Evolutionary conservation across 2,329 filamentous ascomycete species (phyloP).

Genomic region (Cytospora chrysosperma): DNA sequence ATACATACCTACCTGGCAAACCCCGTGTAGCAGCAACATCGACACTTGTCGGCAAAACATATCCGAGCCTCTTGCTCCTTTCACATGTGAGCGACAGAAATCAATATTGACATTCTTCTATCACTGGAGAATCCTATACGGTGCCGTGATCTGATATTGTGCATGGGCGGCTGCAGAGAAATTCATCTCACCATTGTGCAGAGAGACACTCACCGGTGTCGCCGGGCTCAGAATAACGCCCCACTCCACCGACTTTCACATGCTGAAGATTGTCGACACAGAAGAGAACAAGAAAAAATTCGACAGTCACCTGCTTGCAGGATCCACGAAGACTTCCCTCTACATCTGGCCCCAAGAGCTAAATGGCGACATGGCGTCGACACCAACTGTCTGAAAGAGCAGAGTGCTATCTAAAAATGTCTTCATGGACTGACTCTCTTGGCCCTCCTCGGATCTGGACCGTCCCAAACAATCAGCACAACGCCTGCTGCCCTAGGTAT

Average conservation of each 20-base stretch:
- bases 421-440: not conserved
- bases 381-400: not conserved
- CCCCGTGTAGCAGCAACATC: not conserved
- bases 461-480: not conserved
- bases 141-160: not conserved
- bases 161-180: not conserved
- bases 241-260: not conserved
- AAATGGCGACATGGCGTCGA: conserved; percentile 5
- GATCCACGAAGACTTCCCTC: not conserved
- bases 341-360: not conserved
- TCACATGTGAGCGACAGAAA: not conserved
- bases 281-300: not conserved
- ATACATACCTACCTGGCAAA: not conserved
- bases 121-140: not conserved
- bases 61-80: not conserved
- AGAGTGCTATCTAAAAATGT: not conserved
- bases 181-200: not conserved
- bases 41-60: not conserved
- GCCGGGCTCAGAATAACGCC: not conserved
- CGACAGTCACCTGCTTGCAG: not conserved
- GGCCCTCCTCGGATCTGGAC: conserved; percentile 1
- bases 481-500: not conserved
- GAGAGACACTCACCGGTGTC: not conserved
- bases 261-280: not conserved
- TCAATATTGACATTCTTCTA: not conserved